Percentiles rank a stretch among this genome's conserved stretches.
phyloP scores from a whole-genome alignment of 371 early-diverging fungal species.

The Cokeromyces recurvatus region DNA sequence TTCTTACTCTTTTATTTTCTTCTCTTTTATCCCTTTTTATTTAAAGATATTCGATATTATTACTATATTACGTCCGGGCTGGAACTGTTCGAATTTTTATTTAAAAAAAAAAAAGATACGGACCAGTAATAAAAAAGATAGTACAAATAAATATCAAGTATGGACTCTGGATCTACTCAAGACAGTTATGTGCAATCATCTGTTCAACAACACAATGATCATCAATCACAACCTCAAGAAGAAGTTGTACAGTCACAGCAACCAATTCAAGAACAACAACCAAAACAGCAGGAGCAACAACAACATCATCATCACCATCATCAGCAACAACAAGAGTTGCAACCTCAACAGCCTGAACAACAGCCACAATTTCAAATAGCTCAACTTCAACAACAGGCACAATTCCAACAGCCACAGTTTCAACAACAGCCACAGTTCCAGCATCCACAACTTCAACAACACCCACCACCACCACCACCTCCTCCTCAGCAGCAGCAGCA shows the following conservation, averaged over 20 bases:
- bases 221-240: too few relatives aligned
- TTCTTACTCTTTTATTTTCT: too few relatives aligned
- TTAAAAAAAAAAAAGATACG: background rate
- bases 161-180: constrained; percentile 2
- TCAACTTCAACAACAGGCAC: too few relatives aligned
- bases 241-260: too few relatives aligned
- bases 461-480: background rate
- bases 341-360: too few relatives aligned
- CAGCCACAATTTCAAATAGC: too few relatives aligned
- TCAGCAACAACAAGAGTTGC: too few relatives aligned
- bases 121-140: too few relatives aligned
- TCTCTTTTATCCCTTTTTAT: background rate
- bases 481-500: background rate
- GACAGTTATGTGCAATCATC: constrained; percentile 4
- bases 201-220: too few relatives aligned
- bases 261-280: too few relatives aligned
- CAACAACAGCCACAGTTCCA: background rate
- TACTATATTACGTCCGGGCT: constrained; percentile 2
- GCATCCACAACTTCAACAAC: background rate
- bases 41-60: too few relatives aligned
- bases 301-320: constrained; percentile 13
- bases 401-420: background rate
- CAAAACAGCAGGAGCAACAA: constrained; percentile 1
- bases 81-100: constrained; percentile 1
- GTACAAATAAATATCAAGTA: background rate